Evolutionary conservation across 768 basidiomycete genomes (phyloP).

Genomic region (Leccinum imitatum): DNA sequence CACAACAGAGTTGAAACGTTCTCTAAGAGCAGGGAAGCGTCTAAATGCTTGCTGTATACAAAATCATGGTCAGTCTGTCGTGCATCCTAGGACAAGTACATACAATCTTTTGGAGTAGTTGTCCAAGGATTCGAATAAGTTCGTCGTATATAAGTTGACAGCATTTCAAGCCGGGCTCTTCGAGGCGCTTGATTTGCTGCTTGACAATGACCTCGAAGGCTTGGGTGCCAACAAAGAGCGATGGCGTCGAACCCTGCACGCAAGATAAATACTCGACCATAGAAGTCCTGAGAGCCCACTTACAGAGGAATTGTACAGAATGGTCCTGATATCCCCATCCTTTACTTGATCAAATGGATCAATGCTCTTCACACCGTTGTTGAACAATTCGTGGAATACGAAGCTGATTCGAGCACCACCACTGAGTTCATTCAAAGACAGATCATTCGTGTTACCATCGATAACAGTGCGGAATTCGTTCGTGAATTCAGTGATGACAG

Average conservation of each 20-base stretch:
- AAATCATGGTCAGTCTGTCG: slow-evolving; percentile 3
- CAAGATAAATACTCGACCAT: background rate
- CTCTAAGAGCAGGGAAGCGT: slow-evolving; percentile 93
- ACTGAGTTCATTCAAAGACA: slow-evolving; percentile 93
- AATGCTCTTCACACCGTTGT: slow-evolving; percentile 91
- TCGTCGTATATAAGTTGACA: slow-evolving; percentile 97
- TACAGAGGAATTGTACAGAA: slow-evolving; percentile 97
- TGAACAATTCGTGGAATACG: slow-evolving; percentile 98
- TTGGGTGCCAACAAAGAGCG: slow-evolving; percentile 93
- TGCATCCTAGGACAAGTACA: slow-evolving; percentile 25
- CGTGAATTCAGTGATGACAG: slow-evolving; percentile 98
- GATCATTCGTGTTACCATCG: slow-evolving; percentile 95
- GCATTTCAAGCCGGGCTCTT: slow-evolving; percentile 92
- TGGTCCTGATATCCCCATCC: slow-evolving; percentile 94
- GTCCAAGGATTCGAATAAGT: slow-evolving; percentile 92
- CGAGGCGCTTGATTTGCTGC: slow-evolving; percentile 96
- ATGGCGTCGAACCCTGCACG: slow-evolving; percentile 86
- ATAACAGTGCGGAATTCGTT: slow-evolving; percentile 95
- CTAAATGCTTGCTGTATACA: slow-evolving; percentile 83
- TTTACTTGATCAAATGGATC: slow-evolving; percentile 99
- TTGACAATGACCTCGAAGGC: slow-evolving; percentile 99
- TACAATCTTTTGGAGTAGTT: slow-evolving; percentile 88
- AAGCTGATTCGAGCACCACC: slow-evolving; percentile 99
- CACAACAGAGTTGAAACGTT: slow-evolving; percentile 94
- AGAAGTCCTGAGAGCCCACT: slow-evolving; percentile 30